Base-by-base conservation (phyloP, 441 rosid species). In the Corymbia citriodora region DNA sequence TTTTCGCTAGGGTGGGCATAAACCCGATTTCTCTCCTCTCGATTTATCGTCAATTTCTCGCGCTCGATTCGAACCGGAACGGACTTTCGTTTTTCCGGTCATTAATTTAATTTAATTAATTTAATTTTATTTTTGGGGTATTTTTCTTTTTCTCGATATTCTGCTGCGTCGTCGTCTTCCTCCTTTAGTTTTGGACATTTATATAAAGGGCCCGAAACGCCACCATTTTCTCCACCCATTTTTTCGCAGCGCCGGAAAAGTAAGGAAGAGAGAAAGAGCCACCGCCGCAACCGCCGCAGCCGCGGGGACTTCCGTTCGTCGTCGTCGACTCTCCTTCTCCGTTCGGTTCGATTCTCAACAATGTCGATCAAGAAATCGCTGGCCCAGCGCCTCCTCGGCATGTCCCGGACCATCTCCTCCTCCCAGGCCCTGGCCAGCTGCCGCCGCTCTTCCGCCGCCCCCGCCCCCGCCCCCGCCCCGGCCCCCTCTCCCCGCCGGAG, bases 301-400 rank as follows among this genome's bases (percentile, higher is more conserved):
- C 27, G 63, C 29, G 29, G 65, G 25, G 65, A 59, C n/a, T 14
- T 59, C 63, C 65, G 23, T 29, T 59, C 65, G 25, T 59, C 65
- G n/a, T 74, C 50, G 83, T 45, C 50, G 83, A 40, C 50, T 40
- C 29, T 74, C 83, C 83, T 74, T 21, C 83, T 74, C 23, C 25
- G 50, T 21, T 21, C 83, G 83, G 23, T 21, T 74, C 27, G 50
- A 23, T 40, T 52, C 68, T 9, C 53, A 1, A 33, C 65, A 57
- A 89, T 89, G 90, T 87, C 90, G 88, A 48, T 89, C 45, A 89
- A 57, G 79, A 57, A 55, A 50, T 8, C 88, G 45, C 79, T 89
- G 40, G 88, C 79, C 27, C 90, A 83, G 88, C 88, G 90, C n/a
- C 88, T 89, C 72, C 23, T 89, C 45, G 29, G 63, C 81, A 45